phyloP scores from a whole-genome alignment of 2,329 filamentous ascomycete species.

The Didymella segeticola region DNA sequence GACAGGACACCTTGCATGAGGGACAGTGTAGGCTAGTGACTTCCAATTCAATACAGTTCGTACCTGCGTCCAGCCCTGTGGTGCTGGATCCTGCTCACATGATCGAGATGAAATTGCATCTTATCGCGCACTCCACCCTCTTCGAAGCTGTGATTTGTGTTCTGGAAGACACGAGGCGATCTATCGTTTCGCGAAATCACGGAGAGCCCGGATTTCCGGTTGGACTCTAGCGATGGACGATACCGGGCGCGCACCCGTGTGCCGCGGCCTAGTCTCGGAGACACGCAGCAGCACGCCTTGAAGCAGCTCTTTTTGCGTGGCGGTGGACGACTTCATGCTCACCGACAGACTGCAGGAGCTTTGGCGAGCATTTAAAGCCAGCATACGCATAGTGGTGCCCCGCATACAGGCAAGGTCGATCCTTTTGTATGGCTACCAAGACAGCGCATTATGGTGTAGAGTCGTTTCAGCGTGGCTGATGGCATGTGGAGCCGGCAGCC shows the following conservation, averaged over 20 bases:
- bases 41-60: background rate
- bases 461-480: conserved; percentile 37
- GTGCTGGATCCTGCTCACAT: conserved; percentile 7
- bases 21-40: conserved; percentile 3
- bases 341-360: conserved; percentile 15
- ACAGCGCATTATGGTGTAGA: conserved; percentile 41
- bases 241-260: conserved; percentile 14
- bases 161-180: conserved; percentile 19
- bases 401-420: conserved; percentile 19
- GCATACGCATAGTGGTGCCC: conserved; percentile 14
- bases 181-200: conserved; percentile 22
- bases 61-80: conserved; percentile 8
- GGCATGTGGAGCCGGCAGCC: conserved; percentile 20
- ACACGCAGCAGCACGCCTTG: conserved; percentile 15
- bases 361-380: conserved; percentile 12
- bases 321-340: conserved; percentile 15
- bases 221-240: conserved; percentile 13
- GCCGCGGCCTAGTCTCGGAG: conserved; percentile 20
- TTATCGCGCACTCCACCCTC: conserved; percentile 6
- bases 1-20: conserved; percentile 12
- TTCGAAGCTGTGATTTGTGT: conserved; percentile 16
- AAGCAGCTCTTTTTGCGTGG: conserved; percentile 6
- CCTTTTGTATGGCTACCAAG: conserved; percentile 13
- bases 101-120: conserved; percentile 7
- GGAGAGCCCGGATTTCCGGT: conserved; percentile 15